These are phyloP conservation scores for Eremochloa ophiuroides DNA, from an alignment of 176 grass and related monocot genomes.

Conservation along the genomic window DNA sequence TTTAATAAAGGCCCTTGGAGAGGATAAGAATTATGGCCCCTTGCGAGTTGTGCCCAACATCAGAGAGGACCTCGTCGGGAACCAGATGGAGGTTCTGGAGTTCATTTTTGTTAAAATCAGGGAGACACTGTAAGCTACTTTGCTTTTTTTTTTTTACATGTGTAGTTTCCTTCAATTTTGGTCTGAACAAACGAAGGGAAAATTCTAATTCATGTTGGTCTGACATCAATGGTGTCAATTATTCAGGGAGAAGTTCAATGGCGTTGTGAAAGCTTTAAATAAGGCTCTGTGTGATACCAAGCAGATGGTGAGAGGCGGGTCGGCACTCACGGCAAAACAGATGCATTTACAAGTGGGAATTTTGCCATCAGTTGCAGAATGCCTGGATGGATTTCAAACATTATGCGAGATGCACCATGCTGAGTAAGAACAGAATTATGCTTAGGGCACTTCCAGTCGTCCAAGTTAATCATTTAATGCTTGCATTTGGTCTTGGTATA, in stretches of 20 bases:
- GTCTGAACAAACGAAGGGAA: background rate
- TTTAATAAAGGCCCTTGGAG: conserved; percentile 51
- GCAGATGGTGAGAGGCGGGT: conserved; percentile 67
- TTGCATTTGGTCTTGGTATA: background rate
- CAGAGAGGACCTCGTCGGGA: conserved; percentile 55
- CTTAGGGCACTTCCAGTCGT: background rate
- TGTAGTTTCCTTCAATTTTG: background rate
- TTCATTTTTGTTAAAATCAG: conserved; percentile 49
- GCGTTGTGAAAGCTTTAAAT: conserved; percentile 47
- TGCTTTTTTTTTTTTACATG: background rate
- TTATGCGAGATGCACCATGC: conserved; percentile 62
- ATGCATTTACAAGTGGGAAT: conserved; percentile 70
- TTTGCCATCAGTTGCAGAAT: conserved; percentile 62
- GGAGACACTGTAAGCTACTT: conserved; percentile 45
- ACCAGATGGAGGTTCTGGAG: conserved; percentile 68
- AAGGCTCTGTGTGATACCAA: conserved; percentile 56
- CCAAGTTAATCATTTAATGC: background rate
- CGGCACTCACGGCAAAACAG: conserved; percentile 40
- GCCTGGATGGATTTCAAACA: conserved; percentile 57
- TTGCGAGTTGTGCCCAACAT: conserved; percentile 47
- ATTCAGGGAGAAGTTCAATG: conserved; percentile 64
- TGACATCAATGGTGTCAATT: conserved; percentile 15
- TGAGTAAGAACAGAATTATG: conserved; percentile 53
- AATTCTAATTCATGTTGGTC: background rate
- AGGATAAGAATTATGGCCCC: conserved; percentile 62